Percentiles rank a stretch among this genome's conserved stretches.
Conservation (phyloP, 2,329 filamentous ascomycete species). For the Aspergillus pseudoviridinutans region DNA sequence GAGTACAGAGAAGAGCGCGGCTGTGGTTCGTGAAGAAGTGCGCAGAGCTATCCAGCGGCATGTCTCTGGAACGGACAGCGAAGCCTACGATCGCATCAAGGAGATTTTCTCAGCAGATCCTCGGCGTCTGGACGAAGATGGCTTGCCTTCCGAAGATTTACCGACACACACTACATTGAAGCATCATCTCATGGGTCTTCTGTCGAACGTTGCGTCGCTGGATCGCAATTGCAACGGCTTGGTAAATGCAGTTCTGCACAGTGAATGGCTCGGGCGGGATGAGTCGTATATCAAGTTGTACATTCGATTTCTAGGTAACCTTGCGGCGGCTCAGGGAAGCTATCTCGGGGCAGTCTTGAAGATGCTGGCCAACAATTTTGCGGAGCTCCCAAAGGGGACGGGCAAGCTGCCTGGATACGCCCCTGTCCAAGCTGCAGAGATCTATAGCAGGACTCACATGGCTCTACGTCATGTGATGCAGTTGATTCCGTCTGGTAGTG, state of each 20-base stretch:
- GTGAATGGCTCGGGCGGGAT: slow-evolving; percentile 60
- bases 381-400: slow-evolving; percentile 53
- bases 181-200: slow-evolving; percentile 57
- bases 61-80: slow-evolving; percentile 49
- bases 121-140: slow-evolving; percentile 35
- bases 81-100: slow-evolving; percentile 55
- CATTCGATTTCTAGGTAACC: slow-evolving; percentile 53
- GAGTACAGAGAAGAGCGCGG: slow-evolving; percentile 49
- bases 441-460: slow-evolving; percentile 71
- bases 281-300: slow-evolving; percentile 56
- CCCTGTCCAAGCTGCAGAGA: slow-evolving; percentile 58
- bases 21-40: slow-evolving; percentile 60
- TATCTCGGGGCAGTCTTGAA: slow-evolving; percentile 71
- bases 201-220: slow-evolving; percentile 53
- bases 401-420: slow-evolving; percentile 53
- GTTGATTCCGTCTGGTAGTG: slow-evolving; percentile 74
- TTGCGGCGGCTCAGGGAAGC: slow-evolving; percentile 78
- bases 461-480: slow-evolving; percentile 71
- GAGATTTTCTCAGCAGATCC: slow-evolving; percentile 50
- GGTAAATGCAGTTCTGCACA: slow-evolving; percentile 55
- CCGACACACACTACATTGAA: slow-evolving; percentile 51
- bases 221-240: slow-evolving; percentile 55
- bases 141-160: slow-evolving; percentile 37
- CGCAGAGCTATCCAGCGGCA: slow-evolving; percentile 54
- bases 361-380: slow-evolving; percentile 78